Percentiles rank a stretch among this genome's conserved stretches.
Evolutionary conservation across 2,329 filamentous ascomycete genomes (phyloP).

Genomic region (Tolypocladium ovalisporum): DNA sequence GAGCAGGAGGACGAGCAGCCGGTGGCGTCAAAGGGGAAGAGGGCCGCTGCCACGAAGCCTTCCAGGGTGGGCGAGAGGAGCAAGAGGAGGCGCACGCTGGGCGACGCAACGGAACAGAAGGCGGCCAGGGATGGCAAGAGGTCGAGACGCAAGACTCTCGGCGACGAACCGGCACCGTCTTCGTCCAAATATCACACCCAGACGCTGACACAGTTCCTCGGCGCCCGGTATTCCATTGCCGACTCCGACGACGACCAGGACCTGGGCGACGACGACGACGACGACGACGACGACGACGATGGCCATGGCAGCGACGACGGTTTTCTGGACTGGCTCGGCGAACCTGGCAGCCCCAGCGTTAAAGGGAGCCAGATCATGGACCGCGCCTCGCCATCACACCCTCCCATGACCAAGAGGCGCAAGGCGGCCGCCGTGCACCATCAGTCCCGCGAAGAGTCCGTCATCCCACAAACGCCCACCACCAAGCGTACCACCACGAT

Average conservation of each 20-base stretch:
- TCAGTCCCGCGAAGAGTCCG: conserved; percentile 17
- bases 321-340: conserved; percentile 22
- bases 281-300: conserved; percentile 15
- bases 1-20: conserved; percentile 11
- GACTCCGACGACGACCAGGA: conserved; percentile 28
- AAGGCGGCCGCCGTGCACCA: background rate
- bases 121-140: conserved; percentile 7
- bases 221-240: conserved; percentile 16
- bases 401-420: background rate
- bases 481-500: conserved; percentile 11
- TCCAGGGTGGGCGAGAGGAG: background rate
- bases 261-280: conserved; percentile 3
- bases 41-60: background rate
- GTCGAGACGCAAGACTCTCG: conserved; percentile 18
- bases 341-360: conserved; percentile 16
- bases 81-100: conserved; percentile 17
- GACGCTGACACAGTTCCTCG: conserved; percentile 29
- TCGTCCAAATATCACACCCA: conserved; percentile 28
- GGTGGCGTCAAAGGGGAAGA: conserved; percentile 13
- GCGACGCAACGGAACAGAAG: conserved; percentile 11
- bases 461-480: conserved; percentile 31
- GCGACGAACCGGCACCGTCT: conserved; percentile 17
- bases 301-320: conserved; percentile 10
- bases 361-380: conserved; percentile 1
- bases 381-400: background rate